phyloP scores from a whole-genome alignment of 1,139 yeast genomes.

The Taphrina communis region DNA sequence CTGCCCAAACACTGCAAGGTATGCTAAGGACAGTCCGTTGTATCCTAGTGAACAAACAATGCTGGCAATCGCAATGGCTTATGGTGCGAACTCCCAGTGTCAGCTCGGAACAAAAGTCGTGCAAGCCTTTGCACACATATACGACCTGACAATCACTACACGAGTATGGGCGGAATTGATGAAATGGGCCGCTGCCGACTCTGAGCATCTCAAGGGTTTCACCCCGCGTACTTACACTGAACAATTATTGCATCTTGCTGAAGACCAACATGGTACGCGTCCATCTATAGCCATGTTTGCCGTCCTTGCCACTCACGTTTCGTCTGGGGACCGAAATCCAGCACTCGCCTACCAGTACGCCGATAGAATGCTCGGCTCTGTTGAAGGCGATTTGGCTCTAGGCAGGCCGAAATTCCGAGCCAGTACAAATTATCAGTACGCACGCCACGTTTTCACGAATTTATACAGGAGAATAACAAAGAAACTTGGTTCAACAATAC shows the following conservation, averaged over 20 bases:
- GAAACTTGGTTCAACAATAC: neutral
- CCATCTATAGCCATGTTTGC: slow-evolving; percentile 26
- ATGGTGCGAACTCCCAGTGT: slow-evolving; percentile 23
- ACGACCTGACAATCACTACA: slow-evolving; percentile 15
- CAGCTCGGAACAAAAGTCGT: slow-evolving; percentile 14
- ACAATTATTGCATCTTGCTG: neutral
- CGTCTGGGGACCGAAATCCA: slow-evolving; percentile 5
- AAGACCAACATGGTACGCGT: neutral
- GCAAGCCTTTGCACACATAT: neutral
- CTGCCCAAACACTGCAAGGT: neutral
- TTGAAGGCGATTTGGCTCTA: neutral
- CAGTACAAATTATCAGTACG: slow-evolving; percentile 2
- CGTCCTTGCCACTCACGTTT: neutral
- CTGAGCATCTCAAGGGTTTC: slow-evolving; percentile 11
- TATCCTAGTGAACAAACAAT: slow-evolving; percentile 27
- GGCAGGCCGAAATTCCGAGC: neutral
- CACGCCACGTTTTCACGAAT: slow-evolving; percentile 5
- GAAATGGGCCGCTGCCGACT: slow-evolving; percentile 21
- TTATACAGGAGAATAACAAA: neutral
- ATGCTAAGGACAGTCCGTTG: neutral
- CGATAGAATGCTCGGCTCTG: slow-evolving; percentile 17
- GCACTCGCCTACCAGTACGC: neutral
- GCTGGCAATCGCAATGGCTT: slow-evolving; percentile 18
- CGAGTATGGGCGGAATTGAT: slow-evolving; percentile 25
- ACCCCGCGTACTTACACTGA: slow-evolving; percentile 9